Percentiles rank a stretch among this genome's conserved stretches.
Evolutionary conservation across 2,329 filamentous ascomycete genomes (phyloP).

Genomic region (Aspergillus fijiensis): DNA sequence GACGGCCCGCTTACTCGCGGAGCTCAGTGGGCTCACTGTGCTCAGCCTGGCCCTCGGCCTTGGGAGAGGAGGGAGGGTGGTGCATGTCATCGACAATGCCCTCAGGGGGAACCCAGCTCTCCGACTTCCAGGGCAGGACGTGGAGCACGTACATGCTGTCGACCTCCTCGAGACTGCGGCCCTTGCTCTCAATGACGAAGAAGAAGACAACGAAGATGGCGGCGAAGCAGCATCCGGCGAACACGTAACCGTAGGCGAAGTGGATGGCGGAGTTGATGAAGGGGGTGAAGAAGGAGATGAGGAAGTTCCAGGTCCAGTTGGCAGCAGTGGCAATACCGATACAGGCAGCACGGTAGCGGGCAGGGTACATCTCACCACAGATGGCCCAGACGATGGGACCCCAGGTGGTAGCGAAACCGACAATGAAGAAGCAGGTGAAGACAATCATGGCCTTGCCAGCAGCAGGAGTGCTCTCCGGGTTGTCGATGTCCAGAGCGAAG

Average conservation of each 20-base stretch:
- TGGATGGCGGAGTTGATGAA: slow-evolving; percentile 73
- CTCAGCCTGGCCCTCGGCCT: slow-evolving; percentile 15
- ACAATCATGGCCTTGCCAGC: slow-evolving; percentile 70
- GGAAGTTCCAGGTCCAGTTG: slow-evolving; percentile 78
- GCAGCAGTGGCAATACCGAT: slow-evolving; percentile 75
- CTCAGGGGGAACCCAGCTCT: slow-evolving; percentile 47
- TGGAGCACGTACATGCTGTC: slow-evolving; percentile 72
- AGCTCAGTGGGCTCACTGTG: slow-evolving; percentile 23
- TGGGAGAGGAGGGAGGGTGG: slow-evolving; percentile 12
- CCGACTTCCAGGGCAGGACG: slow-evolving; percentile 64
- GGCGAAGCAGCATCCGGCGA: slow-evolving; percentile 68
- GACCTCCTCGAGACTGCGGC: slow-evolving; percentile 73
- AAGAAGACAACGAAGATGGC: slow-evolving; percentile 70
- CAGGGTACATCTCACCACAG: slow-evolving; percentile 47
- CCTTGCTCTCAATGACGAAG: slow-evolving; percentile 73
- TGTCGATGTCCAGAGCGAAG: slow-evolving; percentile 38
- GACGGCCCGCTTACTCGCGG: slow-evolving; percentile 16
- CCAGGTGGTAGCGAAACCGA: slow-evolving; percentile 70
- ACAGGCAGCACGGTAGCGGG: slow-evolving; percentile 64
- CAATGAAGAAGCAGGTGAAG: slow-evolving; percentile 72
- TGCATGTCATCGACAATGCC: slow-evolving; percentile 32
- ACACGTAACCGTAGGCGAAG: slow-evolving; percentile 76
- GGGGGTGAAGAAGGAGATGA: slow-evolving; percentile 75
- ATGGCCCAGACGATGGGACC: slow-evolving; percentile 58
- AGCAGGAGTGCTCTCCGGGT: slow-evolving; percentile 46